Base-by-base conservation (phyloP, 495 filamentous ascomycete genomes). In the Acidiella bohemica region DNA sequence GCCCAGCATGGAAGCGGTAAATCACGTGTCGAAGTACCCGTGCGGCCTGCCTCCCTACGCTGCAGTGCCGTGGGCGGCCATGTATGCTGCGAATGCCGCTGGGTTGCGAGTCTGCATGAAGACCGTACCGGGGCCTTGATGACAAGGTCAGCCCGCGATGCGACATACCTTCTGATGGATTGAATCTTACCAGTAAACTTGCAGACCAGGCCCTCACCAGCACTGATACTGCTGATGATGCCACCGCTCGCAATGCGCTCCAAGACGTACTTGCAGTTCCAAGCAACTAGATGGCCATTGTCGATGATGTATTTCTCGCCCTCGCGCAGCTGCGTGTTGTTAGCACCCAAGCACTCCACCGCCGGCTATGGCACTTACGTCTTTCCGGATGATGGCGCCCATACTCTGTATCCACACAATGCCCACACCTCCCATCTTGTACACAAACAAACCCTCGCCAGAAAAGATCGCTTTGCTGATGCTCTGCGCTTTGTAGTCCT, bases 91-190 rank as follows among this genome's bases (percentile, higher is more conserved):
- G 52, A 84, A 81, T 0, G 68, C 67, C 13, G 56, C 59, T 35
- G 86, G 68, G 51, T 96, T 96, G 37, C 90, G 73, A 0, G 90
- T 97, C 59, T 97, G 90, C 41, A 96, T 65, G 57, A 93, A 96
- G 1, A 96, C 76, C 0, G 85, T 90, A 1, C 90, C 90, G 2
- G 90, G 90, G 0, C 90, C 68, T 64, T 21, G 16, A 24, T 25
- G 3, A 24, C 35, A 19, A 16, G 17, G n/a, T 21, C 8, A 26
- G 35, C 11, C 17, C 19, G 16, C 7, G 13, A 18, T 5, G n/a
- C 17, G 10, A n/a, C 20, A 12, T 7, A 17, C 11, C 2, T 22
- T 9, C 17, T 6, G 30, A 18, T 10, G 0, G 32, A 17, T 39
- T 11, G 27, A 16, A 13, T 41, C 57, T 25, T 55, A 69, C 67